phyloP scores from a whole-genome alignment of 2,329 filamentous ascomycete species.

The Penicillium olsonii region DNA sequence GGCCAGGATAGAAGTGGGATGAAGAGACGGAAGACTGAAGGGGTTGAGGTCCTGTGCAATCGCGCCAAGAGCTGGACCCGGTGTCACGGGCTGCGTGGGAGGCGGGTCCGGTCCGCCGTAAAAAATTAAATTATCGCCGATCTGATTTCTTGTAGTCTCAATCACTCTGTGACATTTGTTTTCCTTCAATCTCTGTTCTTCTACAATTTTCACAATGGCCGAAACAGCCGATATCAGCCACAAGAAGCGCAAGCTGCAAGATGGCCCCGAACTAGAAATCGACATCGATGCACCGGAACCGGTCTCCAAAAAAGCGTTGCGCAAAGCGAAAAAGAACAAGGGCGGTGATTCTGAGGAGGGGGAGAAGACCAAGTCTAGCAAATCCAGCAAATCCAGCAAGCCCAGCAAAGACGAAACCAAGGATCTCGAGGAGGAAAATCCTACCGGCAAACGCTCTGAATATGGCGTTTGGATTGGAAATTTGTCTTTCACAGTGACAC shows the following conservation, averaged over 20 bases:
- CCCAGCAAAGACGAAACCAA: slow-evolving; percentile 35
- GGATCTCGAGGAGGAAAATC: slow-evolving; percentile 24
- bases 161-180: background rate
- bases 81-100: slow-evolving; percentile 18
- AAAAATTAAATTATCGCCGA: slow-evolving; percentile 24
- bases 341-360: slow-evolving; percentile 15
- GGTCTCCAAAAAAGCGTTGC: slow-evolving; percentile 89
- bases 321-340: slow-evolving; percentile 75
- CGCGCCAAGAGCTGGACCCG: slow-evolving; percentile 22
- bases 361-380: slow-evolving; percentile 31
- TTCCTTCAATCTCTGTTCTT: background rate
- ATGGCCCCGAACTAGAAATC: slow-evolving; percentile 73
- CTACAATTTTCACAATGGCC: slow-evolving; percentile 27
- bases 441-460: slow-evolving; percentile 63
- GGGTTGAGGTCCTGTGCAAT: slow-evolving; percentile 16
- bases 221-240: slow-evolving; percentile 29
- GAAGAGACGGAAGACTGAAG: slow-evolving; percentile 8
- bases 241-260: slow-evolving; percentile 71
- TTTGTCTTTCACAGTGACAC: slow-evolving; percentile 78
- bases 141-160: slow-evolving; percentile 1
- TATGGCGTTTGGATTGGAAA: slow-evolving; percentile 97
- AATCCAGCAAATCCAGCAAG: slow-evolving; percentile 32
- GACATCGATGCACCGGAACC: slow-evolving; percentile 88
- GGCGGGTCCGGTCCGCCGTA: slow-evolving; percentile 32
- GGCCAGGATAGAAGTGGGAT: slow-evolving; percentile 5